These are phyloP conservation scores for Leccinum arenicola DNA, from an alignment of 768 basidiomycete species.

Conservation along the genomic window DNA sequence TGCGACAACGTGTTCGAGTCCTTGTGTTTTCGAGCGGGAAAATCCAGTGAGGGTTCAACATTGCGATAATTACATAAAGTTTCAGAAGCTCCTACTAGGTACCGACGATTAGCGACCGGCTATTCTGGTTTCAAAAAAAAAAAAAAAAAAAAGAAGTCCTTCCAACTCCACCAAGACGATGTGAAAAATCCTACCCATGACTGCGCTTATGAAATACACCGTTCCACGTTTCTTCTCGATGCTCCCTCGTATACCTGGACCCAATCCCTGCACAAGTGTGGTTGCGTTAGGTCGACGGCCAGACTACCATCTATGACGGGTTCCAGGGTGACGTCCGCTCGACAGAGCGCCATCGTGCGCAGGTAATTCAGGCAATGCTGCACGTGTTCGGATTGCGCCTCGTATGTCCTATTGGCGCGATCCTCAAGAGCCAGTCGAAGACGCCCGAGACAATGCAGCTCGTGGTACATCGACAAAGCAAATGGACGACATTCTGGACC, in stretches of 20 bases:
- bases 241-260: constrained; percentile 26
- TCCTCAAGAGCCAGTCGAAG: constrained; percentile 26
- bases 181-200: neutral
- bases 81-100: neutral
- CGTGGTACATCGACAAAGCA: constrained; percentile 37
- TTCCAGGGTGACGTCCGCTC: constrained; percentile 48
- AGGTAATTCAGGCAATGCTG: constrained; percentile 51
- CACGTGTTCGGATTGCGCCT: constrained; percentile 22
- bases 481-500: constrained; percentile 31
- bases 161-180: neutral
- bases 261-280: constrained; percentile 28
- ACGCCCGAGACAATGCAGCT: constrained; percentile 36
- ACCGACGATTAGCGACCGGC: neutral
- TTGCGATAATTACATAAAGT: no score
- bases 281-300: constrained; percentile 21
- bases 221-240: constrained; percentile 7
- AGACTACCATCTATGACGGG: constrained; percentile 27
- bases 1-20: neutral
- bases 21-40: no score
- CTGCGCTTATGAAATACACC: constrained; percentile 10
- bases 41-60: no score
- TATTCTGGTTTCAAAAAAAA: neutral
- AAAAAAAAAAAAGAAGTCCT: neutral
- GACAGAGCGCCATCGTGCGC: constrained; percentile 43
- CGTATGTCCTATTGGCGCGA: constrained; percentile 12